These are phyloP conservation scores for Cercospora sp. DNA, from an alignment of 2,329 filamentous ascomycete species.

Conservation along the genomic window DNA sequence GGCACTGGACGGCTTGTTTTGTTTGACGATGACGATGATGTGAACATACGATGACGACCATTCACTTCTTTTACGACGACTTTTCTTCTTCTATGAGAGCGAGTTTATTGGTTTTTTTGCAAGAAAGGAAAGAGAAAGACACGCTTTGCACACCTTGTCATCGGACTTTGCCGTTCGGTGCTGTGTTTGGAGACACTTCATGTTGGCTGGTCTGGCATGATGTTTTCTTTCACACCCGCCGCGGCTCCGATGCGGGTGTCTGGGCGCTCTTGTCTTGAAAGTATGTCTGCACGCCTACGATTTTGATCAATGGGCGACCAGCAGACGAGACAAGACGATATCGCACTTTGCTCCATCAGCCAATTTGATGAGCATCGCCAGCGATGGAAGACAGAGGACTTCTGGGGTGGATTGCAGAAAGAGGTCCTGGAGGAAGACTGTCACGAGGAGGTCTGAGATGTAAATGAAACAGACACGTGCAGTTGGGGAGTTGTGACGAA, in stretches of 20 bases:
- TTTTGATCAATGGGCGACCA: constrained; percentile 10
- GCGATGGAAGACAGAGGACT: background rate
- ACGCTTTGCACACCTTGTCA: background rate
- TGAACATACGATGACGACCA: background rate
- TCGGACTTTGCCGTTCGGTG: background rate
- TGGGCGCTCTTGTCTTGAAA: background rate
- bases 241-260: background rate
- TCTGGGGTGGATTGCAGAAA: constrained; percentile 1
- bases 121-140: constrained; percentile 3
- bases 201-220: background rate
- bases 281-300: background rate
- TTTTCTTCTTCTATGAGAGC: constrained; percentile 1
- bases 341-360: constrained; percentile 15
- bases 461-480: background rate
- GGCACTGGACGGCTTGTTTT: constrained; percentile 2
- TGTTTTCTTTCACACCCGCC: background rate
- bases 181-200: background rate
- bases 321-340: constrained; percentile 14
- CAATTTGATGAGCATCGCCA: constrained; percentile 10
- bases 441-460: constrained; percentile 6
- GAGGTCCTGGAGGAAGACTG: background rate
- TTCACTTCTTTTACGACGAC: background rate
- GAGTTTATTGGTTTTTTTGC: constrained; percentile 1
- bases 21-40: constrained; percentile 8
- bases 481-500: background rate